Evolutionary conservation across 2,329 filamentous ascomycete species (phyloP), one percentile per base, ranked within the genome.

Genomic region (Trichoderma asperellum): DNA sequence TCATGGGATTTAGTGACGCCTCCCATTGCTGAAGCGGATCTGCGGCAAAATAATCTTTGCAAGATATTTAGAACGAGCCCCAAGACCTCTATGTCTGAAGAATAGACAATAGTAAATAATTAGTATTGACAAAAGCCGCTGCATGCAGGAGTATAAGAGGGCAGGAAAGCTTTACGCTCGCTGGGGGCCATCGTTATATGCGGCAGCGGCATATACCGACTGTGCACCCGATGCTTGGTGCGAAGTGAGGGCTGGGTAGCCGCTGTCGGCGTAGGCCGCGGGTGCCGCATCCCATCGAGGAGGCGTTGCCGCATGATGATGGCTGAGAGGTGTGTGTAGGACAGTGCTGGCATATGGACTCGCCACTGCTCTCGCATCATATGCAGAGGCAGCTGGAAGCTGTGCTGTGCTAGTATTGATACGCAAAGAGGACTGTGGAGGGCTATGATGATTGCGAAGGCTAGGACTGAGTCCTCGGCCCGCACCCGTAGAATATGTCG

Each of bases 401-500:
- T 79, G 77, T 57, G 76, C 74, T 12, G 72, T 64, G 56, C 71
- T 76, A 29, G 80, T 80, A 72, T 74, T 80, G 71, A 81, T 77
- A 40, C 79, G 79, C 70, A 81, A 75, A 16, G 79, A 76, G 34
- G 78, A 72, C 14, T 78, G 76, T 52, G 80, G 78, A 8, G 80
- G 79, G 69, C 80, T 81, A 5, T 73, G 70, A 66, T 79, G 70
- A 65, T 78, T 73, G 43, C 80, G 77, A 49, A 80, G 73, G 64
- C 72, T 74, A 4, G 80, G 80, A 70, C 80, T 81, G 37, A 88
- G 77, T 0, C 84, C 79, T n/a, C 85, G 82, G 8, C 75, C 74
- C 8, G 78, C 71, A 1, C 76, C 73, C 1, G 79, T 76, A 2
- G 76, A 74, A 68, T 81, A 81, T 14, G 76, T 72, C 1, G 77